Percentiles rank a stretch among this genome's conserved stretches.
Evolutionary conservation across 306 rosid genomes (phyloP).

Genomic region (Vigna hirtella): DNA sequence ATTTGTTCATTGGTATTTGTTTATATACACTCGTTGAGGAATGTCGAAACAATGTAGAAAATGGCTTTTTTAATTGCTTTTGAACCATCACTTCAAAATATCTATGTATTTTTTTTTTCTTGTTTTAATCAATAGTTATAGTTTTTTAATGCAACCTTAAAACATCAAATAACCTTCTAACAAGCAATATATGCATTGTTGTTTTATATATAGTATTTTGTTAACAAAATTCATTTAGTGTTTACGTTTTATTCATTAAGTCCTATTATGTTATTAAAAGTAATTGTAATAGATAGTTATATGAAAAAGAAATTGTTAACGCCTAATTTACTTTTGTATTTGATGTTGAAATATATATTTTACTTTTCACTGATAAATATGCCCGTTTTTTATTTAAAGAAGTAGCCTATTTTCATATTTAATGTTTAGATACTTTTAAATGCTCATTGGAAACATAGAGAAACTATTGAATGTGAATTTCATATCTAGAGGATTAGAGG

Average conservation of each 20-base stretch:
- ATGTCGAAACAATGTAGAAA: background rate
- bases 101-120: background rate
- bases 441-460: too few species aligned
- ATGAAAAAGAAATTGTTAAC: background rate
- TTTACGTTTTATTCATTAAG: too few species aligned
- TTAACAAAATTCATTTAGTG: background rate
- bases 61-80: background rate
- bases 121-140: background rate
- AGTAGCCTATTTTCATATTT: too few species aligned
- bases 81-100: background rate
- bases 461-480: too few species aligned
- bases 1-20: background rate
- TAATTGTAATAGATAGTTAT: background rate
- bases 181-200: background rate
- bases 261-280: background rate
- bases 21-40: conserved; percentile 10
- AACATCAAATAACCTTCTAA: background rate
- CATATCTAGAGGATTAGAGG: background rate
- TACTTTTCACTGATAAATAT: too few species aligned
- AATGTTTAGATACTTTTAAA: too few species aligned
- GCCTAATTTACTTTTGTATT: too few species aligned
- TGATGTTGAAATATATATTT: too few species aligned
- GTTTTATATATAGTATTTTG: background rate
- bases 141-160: background rate
- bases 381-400: too few species aligned